Conservation (phyloP, 176 grass and related monocot genomes). For the Echinochloa phyllopogon region DNA sequence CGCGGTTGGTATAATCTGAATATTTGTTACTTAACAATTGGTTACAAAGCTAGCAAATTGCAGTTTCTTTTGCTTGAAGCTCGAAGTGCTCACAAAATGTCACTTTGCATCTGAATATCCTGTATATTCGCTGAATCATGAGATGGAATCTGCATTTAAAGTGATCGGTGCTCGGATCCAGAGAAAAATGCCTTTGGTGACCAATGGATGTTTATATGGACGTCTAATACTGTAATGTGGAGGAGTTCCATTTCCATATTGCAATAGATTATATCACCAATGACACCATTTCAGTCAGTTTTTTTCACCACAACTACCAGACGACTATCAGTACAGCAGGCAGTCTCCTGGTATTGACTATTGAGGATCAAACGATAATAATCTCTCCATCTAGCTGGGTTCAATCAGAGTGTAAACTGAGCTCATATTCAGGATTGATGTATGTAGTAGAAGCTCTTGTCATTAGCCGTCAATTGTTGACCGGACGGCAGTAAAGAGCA, state of each 20-base stretch:
- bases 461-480: too few species aligned
- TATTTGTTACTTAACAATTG: neutral
- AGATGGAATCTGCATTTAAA: slow-evolving; percentile 41
- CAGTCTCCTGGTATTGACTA: too few species aligned
- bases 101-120: slow-evolving; percentile 23
- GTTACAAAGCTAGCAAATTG: slow-evolving; percentile 14
- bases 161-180: neutral
- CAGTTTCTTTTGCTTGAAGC: slow-evolving; percentile 20
- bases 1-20: neutral
- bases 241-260: neutral
- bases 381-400: neutral
- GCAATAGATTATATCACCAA: neutral
- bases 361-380: too few species aligned
- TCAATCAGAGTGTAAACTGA: neutral
- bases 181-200: neutral
- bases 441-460: neutral
- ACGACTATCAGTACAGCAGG: too few species aligned
- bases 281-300: neutral
- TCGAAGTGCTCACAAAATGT: slow-evolving; percentile 38
- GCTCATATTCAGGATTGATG: neutral
- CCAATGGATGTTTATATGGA: neutral
- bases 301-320: neutral
- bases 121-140: slow-evolving; percentile 4
- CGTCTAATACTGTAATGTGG: neutral
- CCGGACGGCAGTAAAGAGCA: neutral